These are phyloP conservation scores for Claviceps pusilla DNA, from an alignment of 2,329 filamentous ascomycete genomes.

Conservation along the genomic window DNA sequence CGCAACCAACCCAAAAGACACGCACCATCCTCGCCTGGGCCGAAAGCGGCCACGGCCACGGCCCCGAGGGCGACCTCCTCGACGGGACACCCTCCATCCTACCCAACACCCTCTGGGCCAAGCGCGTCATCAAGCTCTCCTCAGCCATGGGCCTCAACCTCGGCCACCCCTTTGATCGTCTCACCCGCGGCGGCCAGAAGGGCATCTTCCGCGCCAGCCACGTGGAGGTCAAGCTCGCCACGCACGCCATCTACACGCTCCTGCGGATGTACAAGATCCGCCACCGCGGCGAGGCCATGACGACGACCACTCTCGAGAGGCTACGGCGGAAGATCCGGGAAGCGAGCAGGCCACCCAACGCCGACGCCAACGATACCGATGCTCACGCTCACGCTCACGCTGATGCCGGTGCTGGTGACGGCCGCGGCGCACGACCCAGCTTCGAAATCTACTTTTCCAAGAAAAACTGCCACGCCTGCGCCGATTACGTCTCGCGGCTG, in stretches of 20 bases:
- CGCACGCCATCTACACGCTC: conserved; percentile 16
- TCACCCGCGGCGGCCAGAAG: background rate
- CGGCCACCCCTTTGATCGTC: conserved; percentile 15
- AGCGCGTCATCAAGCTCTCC: conserved; percentile 16
- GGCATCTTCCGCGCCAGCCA: conserved; percentile 21
- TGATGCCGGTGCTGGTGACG: too few species aligned
- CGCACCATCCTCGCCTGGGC: conserved; percentile 18
- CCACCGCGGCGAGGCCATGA: background rate
- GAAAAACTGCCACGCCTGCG: conserved; percentile 17
- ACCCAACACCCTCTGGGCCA: conserved; percentile 17
- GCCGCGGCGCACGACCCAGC: conserved; percentile 7
- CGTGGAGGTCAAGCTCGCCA: conserved; percentile 25
- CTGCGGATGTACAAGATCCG: conserved; percentile 13
- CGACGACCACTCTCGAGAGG: too few species aligned
- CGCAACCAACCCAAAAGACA: background rate
- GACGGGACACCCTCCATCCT: conserved; percentile 12
- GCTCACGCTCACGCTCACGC: too few species aligned
- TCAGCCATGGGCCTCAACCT: conserved; percentile 16
- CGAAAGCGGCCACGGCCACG: conserved; percentile 20
- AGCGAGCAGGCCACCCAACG: too few species aligned
- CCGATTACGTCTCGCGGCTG: conserved; percentile 12
- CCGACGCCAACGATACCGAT: too few species aligned
- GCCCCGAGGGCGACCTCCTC: conserved; percentile 16
- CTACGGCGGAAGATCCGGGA: too few species aligned
- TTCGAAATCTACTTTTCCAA: conserved; percentile 23